A percentile compares a stretch with the other conserved stretches of the same genome.
phyloP scores from a whole-genome alignment of 202 grass and related monocot species.

The Saccharum hybrid region DNA sequence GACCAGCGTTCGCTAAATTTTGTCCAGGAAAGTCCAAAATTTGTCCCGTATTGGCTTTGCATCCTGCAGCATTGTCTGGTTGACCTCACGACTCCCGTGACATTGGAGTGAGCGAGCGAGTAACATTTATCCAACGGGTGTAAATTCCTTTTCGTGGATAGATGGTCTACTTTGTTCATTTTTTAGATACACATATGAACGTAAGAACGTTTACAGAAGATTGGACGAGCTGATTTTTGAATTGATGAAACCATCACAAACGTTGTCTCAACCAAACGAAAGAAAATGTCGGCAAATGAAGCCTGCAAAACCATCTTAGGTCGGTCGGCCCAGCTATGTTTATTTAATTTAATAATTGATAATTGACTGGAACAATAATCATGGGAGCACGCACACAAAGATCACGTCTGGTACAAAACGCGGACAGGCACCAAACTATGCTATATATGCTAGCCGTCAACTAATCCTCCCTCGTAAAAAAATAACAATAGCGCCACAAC shows the following conservation, averaged over 20 bases:
- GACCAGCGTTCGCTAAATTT: not conserved
- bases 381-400: constrained; percentile 37
- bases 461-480: constrained; percentile 2
- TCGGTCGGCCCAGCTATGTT: no score
- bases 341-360: not conserved
- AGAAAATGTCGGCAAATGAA: not conserved
- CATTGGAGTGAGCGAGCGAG: no score
- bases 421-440: not conserved
- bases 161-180: not conserved
- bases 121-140: not conserved
- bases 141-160: no score
- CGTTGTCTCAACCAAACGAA: not conserved
- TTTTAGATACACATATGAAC: not conserved
- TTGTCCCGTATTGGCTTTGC: not conserved
- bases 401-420: constrained; percentile 23
- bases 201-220: not conserved
- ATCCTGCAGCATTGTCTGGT: not conserved
- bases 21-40: not conserved
- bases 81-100: not conserved
- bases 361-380: not conserved
- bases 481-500: not conserved
- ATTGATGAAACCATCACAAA: not conserved
- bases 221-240: not conserved
- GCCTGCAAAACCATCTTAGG: constrained; percentile 13
- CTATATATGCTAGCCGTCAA: not conserved